Evolutionary conservation across 805 yeast genomes (phyloP).

Genomic region (Saccharomycopsis lassenensis): DNA sequence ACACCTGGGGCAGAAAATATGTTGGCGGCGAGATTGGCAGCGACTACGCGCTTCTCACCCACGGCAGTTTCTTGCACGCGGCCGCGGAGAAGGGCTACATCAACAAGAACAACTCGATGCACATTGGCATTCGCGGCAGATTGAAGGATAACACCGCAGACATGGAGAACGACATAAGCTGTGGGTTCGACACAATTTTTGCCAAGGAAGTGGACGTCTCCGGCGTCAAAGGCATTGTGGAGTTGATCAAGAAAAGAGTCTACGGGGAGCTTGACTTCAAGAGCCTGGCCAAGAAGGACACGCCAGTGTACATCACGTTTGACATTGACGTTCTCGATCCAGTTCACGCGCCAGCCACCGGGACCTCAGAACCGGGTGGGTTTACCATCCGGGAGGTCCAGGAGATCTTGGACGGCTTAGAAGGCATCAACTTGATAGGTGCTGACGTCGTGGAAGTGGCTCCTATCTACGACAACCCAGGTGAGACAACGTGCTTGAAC

Average conservation of each 20-base stretch:
- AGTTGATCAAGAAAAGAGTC: constrained; percentile 25
- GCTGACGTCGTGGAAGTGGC: constrained; percentile 63
- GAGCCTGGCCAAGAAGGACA: constrained; percentile 22
- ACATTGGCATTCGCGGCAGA: constrained; percentile 56
- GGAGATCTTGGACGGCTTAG: constrained; percentile 43
- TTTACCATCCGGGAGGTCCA: constrained; percentile 50
- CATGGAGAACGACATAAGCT: constrained; percentile 32
- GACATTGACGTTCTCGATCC: constrained; percentile 56
- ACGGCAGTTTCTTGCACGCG: constrained; percentile 57
- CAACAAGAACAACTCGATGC: constrained; percentile 34
- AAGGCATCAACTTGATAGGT: constrained; percentile 48
- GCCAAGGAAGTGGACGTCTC: constrained; percentile 34
- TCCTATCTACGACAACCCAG: constrained; percentile 49
- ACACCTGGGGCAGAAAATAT: constrained; percentile 52
- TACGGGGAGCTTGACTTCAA: constrained; percentile 34
- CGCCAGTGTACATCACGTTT: constrained; percentile 32
- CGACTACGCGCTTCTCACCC: constrained; percentile 44
- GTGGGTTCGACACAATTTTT: constrained; percentile 35
- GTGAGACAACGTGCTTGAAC: constrained; percentile 47
- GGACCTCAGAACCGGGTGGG: constrained; percentile 63
- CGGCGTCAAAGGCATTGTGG: constrained; percentile 28
- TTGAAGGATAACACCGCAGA: constrained; percentile 38
- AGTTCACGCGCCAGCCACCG: constrained; percentile 56
- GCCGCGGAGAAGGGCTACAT: constrained; percentile 56
- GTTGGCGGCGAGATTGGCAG: constrained; percentile 44